Evolutionary conservation across 1,284 basidiomycete species (phyloP).

Genomic region (Wallemia hederae): DNA sequence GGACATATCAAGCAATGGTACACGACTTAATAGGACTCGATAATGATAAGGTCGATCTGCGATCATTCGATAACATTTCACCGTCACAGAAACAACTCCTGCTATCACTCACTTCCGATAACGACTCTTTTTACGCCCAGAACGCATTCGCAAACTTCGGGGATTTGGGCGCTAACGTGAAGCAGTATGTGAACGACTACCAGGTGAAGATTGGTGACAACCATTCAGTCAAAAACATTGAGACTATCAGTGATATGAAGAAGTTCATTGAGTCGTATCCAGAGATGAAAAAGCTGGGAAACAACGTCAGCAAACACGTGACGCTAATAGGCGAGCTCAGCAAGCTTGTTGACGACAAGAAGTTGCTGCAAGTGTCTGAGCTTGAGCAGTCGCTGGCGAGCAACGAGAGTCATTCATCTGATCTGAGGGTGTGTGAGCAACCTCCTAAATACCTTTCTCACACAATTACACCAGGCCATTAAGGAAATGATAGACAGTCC

Average conservation of each 20-base stretch:
- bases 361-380: conserved; percentile 66
- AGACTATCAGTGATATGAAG: conserved; percentile 93
- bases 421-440: conserved; percentile 36
- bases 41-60: conserved; percentile 71
- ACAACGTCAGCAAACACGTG: conserved; percentile 96
- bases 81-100: conserved; percentile 50
- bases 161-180: conserved; percentile 74
- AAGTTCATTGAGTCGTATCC: conserved; percentile 95
- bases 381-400: conserved; percentile 88
- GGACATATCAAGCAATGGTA: conserved; percentile 99
- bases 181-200: conserved; percentile 81
- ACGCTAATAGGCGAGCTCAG: conserved; percentile 87
- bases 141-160: conserved; percentile 87
- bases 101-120: conserved; percentile 37
- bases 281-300: conserved; percentile 80
- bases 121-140: conserved; percentile 79
- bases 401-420: conserved; percentile 47
- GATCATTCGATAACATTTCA: neutral
- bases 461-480: conserved; percentile 27
- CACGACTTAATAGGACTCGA: conserved; percentile 83
- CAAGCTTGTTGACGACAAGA: conserved; percentile 55
- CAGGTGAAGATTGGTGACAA: conserved; percentile 41
- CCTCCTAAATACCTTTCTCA: neutral
- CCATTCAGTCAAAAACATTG: conserved; percentile 50
- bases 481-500: conserved; percentile 40